Conservation (phyloP, 1,284 basidiomycete species). For the Cutaneotrichosporon cutaneum region DNA sequence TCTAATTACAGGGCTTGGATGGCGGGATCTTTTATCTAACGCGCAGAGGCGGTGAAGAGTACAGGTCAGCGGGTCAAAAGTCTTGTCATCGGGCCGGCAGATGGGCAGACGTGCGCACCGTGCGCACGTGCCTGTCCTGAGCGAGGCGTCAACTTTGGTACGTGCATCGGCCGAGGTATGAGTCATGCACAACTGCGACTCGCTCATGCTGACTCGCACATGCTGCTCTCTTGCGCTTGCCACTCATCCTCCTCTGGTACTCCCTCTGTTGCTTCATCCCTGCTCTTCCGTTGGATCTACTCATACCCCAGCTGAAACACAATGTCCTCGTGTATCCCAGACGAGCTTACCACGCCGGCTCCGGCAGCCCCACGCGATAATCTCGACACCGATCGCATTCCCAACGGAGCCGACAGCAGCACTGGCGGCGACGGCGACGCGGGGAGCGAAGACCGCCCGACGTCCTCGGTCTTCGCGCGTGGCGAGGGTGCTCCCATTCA, state of each 20-base stretch:
- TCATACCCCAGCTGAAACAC: not conserved
- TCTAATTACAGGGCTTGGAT: not conserved
- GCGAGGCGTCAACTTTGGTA: too few relatives aligned
- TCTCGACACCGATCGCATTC: not conserved
- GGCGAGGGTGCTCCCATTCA: conserved; percentile 36
- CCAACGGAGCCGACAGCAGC: not conserved
- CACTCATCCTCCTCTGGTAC: not conserved
- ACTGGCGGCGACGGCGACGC: not conserved
- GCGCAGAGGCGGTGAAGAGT: not conserved
- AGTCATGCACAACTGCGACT: not conserved
- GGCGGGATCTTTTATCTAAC: not conserved
- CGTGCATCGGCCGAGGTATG: not conserved
- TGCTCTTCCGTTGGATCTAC: not conserved
- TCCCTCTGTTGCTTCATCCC: not conserved
- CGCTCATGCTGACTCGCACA: too few relatives aligned
- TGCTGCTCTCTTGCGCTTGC: not conserved
- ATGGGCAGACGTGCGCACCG: too few relatives aligned
- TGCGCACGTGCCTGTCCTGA: too few relatives aligned
- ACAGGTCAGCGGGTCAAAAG: too few relatives aligned
- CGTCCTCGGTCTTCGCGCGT: conserved; percentile 38
- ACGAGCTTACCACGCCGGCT: not conserved
- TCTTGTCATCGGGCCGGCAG: too few relatives aligned
- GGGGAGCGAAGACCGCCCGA: conserved; percentile 14
- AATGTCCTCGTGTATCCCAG: not conserved
- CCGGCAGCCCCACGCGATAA: not conserved